Evolutionary conservation across 257 asterid species (phyloP), one percentile per base, ranked within the genome.

Genomic region (Primulina huaijiensis): DNA sequence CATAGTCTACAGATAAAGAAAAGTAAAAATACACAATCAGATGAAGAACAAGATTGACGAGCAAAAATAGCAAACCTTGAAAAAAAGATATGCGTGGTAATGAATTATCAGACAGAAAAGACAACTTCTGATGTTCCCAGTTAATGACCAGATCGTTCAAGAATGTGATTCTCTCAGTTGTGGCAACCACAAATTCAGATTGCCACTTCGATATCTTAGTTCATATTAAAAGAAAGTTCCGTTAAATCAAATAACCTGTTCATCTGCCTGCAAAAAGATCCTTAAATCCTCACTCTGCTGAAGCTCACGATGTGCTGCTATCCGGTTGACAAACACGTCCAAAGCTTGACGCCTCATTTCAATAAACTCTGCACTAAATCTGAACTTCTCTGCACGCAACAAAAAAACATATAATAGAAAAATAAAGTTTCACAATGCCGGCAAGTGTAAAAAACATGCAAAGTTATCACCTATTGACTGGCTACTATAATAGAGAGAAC

Each of bases 261-360:
- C 99, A 84, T 94, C 99, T 67, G 96, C 96, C 78, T 88, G 92
- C 81, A 90, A 79, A 80, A 94, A 94, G 68, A 75, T 88, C 79
- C 97, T 89, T 81, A 94, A 80, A 74, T 90, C 97, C 27, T 90
- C 97, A 76, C 97, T 89, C 68, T 84, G 88, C 77, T 72, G 86
- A 78, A 94, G 97, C 80, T 85, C 90, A 58, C 79, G 88, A 84
- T 90, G 99, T 62, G 92, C 84, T 74, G 97, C 96, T 71, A 90
- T 80, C 63, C 97, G 86, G 81, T 94, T 89, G 79, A 94, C 85
- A 82, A 94, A 94, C 35, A 90, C 76, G 80, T 90, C 92, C 74
- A 94, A 68, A 17, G 96, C 97, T 84, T 86, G 96, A 68, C 99
- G 96, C 84, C 99, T 85, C 97, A 89, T 91, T 76, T 92, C 97